Evolutionary conservation across 345 rosid species (phyloP).

Genomic region (Moringa oleifera): DNA sequence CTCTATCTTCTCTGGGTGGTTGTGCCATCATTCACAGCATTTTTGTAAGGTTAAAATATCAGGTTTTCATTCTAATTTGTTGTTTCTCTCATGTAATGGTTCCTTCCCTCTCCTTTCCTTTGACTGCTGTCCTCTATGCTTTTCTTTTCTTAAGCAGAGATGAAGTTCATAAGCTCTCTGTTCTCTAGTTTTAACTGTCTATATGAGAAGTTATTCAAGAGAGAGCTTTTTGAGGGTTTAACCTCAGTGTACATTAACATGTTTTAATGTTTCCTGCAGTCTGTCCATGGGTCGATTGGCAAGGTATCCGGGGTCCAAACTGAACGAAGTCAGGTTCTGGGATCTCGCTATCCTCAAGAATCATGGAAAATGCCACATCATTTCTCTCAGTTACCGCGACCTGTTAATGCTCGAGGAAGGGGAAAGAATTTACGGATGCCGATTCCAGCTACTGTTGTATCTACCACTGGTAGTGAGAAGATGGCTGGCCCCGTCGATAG

Average conservation of each 20-base stretch:
- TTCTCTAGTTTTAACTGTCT: neutral
- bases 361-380: conserved; percentile 37
- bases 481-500: conserved; percentile 34
- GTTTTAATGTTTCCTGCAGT: conserved; percentile 33
- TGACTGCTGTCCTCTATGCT: neutral
- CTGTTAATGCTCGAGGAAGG: conserved; percentile 35
- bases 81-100: neutral
- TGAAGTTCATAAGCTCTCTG: too few species aligned
- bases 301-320: conserved; percentile 25
- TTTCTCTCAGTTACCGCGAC: conserved; percentile 38
- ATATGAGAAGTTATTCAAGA: too few species aligned
- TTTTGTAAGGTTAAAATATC: neutral
- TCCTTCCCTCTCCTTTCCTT: too few species aligned
- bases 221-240: neutral
- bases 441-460: conserved; percentile 36
- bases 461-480: conserved; percentile 38
- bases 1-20: too few species aligned
- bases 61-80: neutral
- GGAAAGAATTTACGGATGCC: conserved; percentile 40
- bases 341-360: conserved; percentile 38
- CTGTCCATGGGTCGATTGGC: conserved; percentile 31
- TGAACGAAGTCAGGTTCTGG: conserved; percentile 26
- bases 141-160: neutral
- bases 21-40: too few species aligned
- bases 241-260: conserved; percentile 6